Evolutionary conservation across 495 filamentous ascomycete genomes (phyloP).

Genomic region (Xylaria palmicola): DNA sequence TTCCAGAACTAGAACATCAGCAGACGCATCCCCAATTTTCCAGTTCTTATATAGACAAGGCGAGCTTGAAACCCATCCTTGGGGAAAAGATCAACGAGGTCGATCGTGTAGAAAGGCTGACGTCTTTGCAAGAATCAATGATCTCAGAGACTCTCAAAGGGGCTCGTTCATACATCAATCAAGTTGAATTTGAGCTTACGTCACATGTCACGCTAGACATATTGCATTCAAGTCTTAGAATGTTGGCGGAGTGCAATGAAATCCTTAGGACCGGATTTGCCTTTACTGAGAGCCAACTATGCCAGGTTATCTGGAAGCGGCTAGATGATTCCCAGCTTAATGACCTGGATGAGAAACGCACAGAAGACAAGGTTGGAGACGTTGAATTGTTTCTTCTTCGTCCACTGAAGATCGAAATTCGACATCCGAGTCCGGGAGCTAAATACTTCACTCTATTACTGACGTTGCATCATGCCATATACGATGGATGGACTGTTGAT

Average conservation of each 20-base stretch:
- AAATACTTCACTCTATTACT: conserved; percentile 21
- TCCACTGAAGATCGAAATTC: conserved; percentile 58
- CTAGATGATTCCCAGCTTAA: conserved; percentile 44
- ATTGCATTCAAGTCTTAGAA: conserved; percentile 12
- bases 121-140: conserved; percentile 75
- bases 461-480: conserved; percentile 69
- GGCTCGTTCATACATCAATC: conserved; percentile 67
- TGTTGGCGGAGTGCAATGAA: conserved; percentile 55
- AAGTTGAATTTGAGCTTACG: conserved; percentile 59
- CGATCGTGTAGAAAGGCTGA: conserved; percentile 59
- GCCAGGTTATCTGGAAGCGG: conserved; percentile 60
- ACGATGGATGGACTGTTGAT: conserved; percentile 85
- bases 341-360: conserved; percentile 28
- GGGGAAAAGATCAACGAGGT: conserved; percentile 34
- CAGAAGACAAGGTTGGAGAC: conserved; percentile 8
- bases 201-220: conserved; percentile 8
- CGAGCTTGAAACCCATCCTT: conserved; percentile 23
- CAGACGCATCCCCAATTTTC: background rate
- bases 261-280: conserved; percentile 71
- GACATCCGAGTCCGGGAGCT: background rate
- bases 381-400: conserved; percentile 47
- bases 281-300: conserved; percentile 50
- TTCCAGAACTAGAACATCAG: background rate
- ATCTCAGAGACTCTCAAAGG: conserved; percentile 62
- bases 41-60: conserved; percentile 1